A percentile compares a stretch with the other conserved stretches of the same genome.
These are phyloP conservation scores for Lenwebbia sp. DNA, from an alignment of 345 rosid genomes.

Conservation along the genomic window DNA sequence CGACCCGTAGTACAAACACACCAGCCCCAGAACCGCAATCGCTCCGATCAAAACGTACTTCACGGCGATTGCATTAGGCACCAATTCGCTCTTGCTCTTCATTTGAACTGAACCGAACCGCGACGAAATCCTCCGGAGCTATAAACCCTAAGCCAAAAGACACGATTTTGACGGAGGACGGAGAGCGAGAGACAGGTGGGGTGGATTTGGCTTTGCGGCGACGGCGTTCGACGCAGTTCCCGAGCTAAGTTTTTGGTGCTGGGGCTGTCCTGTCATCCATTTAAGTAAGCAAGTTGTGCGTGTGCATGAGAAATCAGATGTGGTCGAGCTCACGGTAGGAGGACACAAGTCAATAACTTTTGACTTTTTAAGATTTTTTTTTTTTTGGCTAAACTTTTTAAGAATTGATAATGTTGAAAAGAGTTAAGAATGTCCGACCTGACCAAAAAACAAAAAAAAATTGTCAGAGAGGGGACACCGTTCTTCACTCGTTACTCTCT, in stretches of 20 bases:
- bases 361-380: not conserved
- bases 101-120: slow-evolving; percentile 2
- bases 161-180: not conserved
- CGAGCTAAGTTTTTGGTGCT: not conserved
- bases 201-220: not conserved
- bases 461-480: too few relatives aligned
- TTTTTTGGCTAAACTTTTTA: too few relatives aligned
- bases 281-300: not conserved
- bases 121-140: not conserved
- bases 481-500: too few relatives aligned
- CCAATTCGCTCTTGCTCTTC: slow-evolving; percentile 49
- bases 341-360: not conserved
- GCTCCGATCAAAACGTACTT: slow-evolving; percentile 46
- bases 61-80: slow-evolving; percentile 28
- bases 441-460: too few relatives aligned
- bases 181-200: not conserved
- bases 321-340: not conserved
- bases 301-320: not conserved
- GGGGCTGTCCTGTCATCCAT: not conserved
- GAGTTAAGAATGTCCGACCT: not conserved
- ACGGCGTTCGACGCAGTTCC: not conserved
- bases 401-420: not conserved
- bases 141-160: not conserved
- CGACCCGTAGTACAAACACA: slow-evolving; percentile 71
- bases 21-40: slow-evolving; percentile 50